Percentiles rank a stretch among this genome's conserved stretches.
Evolutionary conservation across 2,329 filamentous ascomycete genomes (phyloP).

Genomic region (Arthrobotrys iridis): DNA sequence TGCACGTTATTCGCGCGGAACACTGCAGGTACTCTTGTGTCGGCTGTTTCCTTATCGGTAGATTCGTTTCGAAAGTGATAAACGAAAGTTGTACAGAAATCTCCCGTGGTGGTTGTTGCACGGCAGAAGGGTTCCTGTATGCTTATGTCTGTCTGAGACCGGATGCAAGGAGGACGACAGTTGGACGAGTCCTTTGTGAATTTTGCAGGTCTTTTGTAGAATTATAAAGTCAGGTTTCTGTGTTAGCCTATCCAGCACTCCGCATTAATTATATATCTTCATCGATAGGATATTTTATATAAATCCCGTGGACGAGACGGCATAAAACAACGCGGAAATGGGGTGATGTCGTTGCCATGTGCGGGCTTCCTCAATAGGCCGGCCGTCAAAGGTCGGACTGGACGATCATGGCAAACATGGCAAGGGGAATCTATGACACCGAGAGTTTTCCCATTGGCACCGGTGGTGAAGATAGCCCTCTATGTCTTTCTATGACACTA

Average conservation of each 20-base stretch:
- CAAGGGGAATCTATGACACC: constrained; percentile 5
- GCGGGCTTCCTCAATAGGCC: constrained; percentile 30
- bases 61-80: constrained; percentile 6
- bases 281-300: constrained; percentile 5
- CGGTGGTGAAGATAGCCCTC: not conserved
- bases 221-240: not conserved
- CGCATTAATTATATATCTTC: not conserved
- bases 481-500: not conserved
- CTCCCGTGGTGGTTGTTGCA: constrained; percentile 1
- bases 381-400: constrained; percentile 15
- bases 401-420: not conserved
- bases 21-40: constrained; percentile 10
- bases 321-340: constrained; percentile 30
- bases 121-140: not conserved
- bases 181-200: constrained; percentile 9
- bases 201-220: constrained; percentile 7
- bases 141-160: constrained; percentile 14
- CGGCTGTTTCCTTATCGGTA: constrained; percentile 11
- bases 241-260: constrained; percentile 5
- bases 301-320: not conserved
- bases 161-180: constrained; percentile 23
- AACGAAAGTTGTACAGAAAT: constrained; percentile 3
- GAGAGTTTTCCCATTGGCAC: not conserved
- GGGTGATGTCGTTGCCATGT: constrained; percentile 31
- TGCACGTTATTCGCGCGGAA: constrained; percentile 30